Evolutionary conservation across 1,284 basidiomycete species (phyloP).

Genomic region (Leccinum pseudoinsigne): DNA sequence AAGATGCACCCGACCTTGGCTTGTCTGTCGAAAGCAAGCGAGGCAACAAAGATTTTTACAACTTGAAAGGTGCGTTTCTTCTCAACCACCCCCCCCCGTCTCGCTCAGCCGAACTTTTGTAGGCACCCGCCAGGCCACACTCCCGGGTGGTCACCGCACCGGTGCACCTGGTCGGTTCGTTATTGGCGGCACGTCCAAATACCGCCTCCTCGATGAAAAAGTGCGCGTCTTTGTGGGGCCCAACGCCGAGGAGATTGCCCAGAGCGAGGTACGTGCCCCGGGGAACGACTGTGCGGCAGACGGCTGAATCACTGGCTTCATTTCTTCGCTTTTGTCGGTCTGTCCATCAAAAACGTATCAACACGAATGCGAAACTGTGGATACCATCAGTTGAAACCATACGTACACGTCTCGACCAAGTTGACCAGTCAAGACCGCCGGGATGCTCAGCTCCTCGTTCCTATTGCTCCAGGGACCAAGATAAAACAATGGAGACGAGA

Average conservation of each 20-base stretch:
- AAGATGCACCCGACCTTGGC: conserved; percentile 67
- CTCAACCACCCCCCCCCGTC: too few species aligned
- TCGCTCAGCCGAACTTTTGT: conserved; percentile 1
- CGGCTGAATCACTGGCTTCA: not conserved
- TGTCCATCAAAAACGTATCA: not conserved
- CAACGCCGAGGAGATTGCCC: conserved; percentile 61
- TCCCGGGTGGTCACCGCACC: conserved; percentile 84
- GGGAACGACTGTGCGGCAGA: not conserved
- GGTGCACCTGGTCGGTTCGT: conserved; percentile 86
- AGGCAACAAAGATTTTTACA: conserved; percentile 90
- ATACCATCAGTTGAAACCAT: conserved; percentile 43
- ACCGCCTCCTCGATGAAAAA: conserved; percentile 76
- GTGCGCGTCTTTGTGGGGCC: conserved; percentile 86
- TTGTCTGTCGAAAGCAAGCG: conserved; percentile 81
- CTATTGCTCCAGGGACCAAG: conserved; percentile 27
- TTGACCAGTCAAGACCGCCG: conserved; percentile 25
- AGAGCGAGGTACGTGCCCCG: conserved; percentile 54
- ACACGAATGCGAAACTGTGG: not conserved
- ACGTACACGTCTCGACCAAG: conserved; percentile 37
- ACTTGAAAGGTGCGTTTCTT: conserved; percentile 69
- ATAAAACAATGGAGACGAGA: conserved; percentile 30
- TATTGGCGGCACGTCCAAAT: conserved; percentile 72
- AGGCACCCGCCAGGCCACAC: conserved; percentile 82
- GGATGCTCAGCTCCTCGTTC: conserved; percentile 29
- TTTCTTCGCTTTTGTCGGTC: not conserved